A percentile compares a stretch with the other conserved stretches of the same genome.
These are phyloP conservation scores for Cyclostephanos tholiformis DNA, from an alignment of 108 stramenopile genomes.

Conservation along the genomic window DNA sequence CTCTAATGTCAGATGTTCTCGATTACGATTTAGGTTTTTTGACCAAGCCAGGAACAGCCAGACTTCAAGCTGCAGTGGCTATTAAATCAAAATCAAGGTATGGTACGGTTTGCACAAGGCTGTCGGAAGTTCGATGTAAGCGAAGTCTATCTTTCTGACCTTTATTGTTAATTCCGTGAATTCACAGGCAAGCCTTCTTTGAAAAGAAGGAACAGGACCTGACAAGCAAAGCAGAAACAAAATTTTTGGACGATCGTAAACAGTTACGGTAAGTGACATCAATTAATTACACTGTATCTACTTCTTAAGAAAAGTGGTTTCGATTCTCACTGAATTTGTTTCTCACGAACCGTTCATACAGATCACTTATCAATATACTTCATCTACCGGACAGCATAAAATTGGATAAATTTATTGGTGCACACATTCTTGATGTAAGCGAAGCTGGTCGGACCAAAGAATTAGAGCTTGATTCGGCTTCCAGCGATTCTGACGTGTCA, in stretches of 20 bases:
- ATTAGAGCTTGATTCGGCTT: slow-evolving; percentile 6
- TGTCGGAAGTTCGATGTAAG: neutral
- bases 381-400: slow-evolving; percentile 25
- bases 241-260: slow-evolving; percentile 39
- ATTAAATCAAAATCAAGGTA: slow-evolving; percentile 45
- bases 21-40: slow-evolving; percentile 14
- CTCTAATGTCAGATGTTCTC: neutral
- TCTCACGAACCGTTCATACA: neutral
- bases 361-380: slow-evolving; percentile 26
- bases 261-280: slow-evolving; percentile 22
- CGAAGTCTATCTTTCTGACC: neutral
- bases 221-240: slow-evolving; percentile 13
- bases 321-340: neutral
- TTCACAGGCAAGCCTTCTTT: slow-evolving; percentile 32
- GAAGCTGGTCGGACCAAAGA: slow-evolving; percentile 18
- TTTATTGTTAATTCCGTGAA: too few species aligned
- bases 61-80: slow-evolving; percentile 35
- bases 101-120: neutral
- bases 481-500: slow-evolving; percentile 12
- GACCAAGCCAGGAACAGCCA: slow-evolving; percentile 42
- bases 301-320: neutral
- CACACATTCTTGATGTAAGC: slow-evolving; percentile 24
- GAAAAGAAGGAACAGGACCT: slow-evolving; percentile 28
- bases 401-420: slow-evolving; percentile 21
- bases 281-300: neutral